Base-by-base conservation (phyloP, 331 rosid genomes). In the Acacia concinna region DNA sequence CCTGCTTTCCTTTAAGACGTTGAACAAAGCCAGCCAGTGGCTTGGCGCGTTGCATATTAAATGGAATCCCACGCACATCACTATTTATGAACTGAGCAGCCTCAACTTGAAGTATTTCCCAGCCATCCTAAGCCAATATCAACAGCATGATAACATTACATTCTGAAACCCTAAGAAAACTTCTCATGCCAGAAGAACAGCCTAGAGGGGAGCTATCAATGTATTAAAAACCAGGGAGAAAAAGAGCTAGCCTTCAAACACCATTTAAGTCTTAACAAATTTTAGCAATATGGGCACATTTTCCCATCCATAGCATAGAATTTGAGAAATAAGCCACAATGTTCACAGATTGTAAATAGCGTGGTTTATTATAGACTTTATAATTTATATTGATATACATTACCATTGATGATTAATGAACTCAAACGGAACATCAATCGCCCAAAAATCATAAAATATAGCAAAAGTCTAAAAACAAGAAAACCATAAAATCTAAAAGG, bases 1-100 rank as follows among this genome's bases (percentile, higher is more conserved):
- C 98, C 70, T 91, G 97, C 84, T 95, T 95, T 78, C 98, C 98
- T 77, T 95, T 92, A 56, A 92, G 92, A 66, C 97, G 98, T 84
- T 94, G 98, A 76, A 94, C 83, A 77, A 94, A 88, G 76, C 98
- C 98, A 49, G 82, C 81, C 80, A 88, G 64, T 64, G 88, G 83
- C 87, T 87, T 94, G 65, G 76, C 31, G 68, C 28, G 57, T 67
- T 89, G 93, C 90, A 83, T 41, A 70, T 66, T 0, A 72, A 6
- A 82, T 7, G 91, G 92, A 78, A 85, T 75, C 77, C 87, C 91
- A 68, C 95, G 93, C 75, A 87, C 91, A 30, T 92, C 99, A 72
- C 99, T 91, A 80, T 95, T 95, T 81, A 95, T 91, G 40, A 86
- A 91, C 77, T 86, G 94, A 52, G 96, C 99, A 77, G 89, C 97